Evolutionary conservation across 2,329 filamentous ascomycete species (phyloP), one percentile per base, ranked within the genome.

Genomic region (Verticillium klebahnii): DNA sequence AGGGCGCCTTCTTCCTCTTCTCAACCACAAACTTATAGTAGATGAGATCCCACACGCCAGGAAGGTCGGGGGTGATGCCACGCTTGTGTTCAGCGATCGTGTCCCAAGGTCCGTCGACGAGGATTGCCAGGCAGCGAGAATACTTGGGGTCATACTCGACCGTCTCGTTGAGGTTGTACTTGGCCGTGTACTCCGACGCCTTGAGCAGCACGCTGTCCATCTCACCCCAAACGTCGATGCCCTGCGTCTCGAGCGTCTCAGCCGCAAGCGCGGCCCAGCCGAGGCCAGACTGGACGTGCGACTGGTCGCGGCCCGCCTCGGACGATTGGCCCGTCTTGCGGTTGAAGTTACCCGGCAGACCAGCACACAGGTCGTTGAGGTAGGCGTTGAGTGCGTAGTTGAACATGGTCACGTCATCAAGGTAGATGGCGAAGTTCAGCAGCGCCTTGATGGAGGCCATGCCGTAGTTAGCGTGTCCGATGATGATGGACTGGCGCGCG

Each of bases 381-480:
- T 69, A 75, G 5, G 70, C 68, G 14, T 75, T 69, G 1, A 79
- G 57, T 6, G 76, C 77, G 62, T 77, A 78, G 61, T 78, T 78
- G 52, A 74, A 78, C 66, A 77, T 67, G 11, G 69, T 64, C 1
- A 78, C 70, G 58, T 78, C 76, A 40, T 78, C 76, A 4, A 78
- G 65, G 36, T 76, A 79, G 1, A 78, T 75, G 0, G 75, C 74
- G 60, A 77, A 79, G 11, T 64, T 69, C 8, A 78, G 63, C 3
- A 78, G 64, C 1, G 73, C 72, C 60, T 75, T 75, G 59, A 78
- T 77, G 57, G 72, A 75, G 4, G 69, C 72, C 68, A 79, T 73
- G 2, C 76, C 76, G 60, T 79, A 79, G 63, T 78, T 78, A 1
- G 75, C 77, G 60, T 79, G 77, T 0, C 77, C 75, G 58, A 77